Evolutionary conservation across 257 asterid genomes (phyloP), one percentile per base, ranked within the genome.

Genomic region (Salvia miltiorrhiza): DNA sequence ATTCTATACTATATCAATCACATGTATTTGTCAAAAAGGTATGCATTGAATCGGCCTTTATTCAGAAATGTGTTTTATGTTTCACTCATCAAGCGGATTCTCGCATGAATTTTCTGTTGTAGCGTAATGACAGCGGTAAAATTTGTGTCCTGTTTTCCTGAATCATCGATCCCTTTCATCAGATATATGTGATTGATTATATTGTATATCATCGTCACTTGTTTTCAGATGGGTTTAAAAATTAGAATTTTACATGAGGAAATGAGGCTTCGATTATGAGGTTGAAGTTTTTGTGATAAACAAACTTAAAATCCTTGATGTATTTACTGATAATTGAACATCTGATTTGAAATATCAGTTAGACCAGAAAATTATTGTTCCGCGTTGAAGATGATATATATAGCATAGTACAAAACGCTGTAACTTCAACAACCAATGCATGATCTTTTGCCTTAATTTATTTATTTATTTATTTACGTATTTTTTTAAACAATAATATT

Each of bases 1-100:
- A 5, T 24, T 35, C 39, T 3, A 23, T 66, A 20, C 35, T 53
- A 19, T 61, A 66, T 41, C 69, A 40, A 53, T 41, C 69, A 40
- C 47, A 40, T 32, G 39, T 9, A 40, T 21, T n/a, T 72, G 9
- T 56, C 62, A 21, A 6, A 21, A 20, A 54, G 77, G 74, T 74
- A 50, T 43, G 52, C 62, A 20, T 70, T 12, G 4, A 32, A 37
- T 61, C 16, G 12, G 5, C 67, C 40, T 48, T 32, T 32, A 39
- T 28, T 35, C 45, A 16, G 10, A 32, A 14, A 40, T 59, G 14
- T 47, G 41, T 13, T 7, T 16, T 4, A 6, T 49, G 41, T 39
- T 14, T 8, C 43, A 9, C 43, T 10, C 0, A 4, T 30, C 35
- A 4, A 30, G 32, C 33, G 13, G 32, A 11, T 56, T 9, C 39